Evolutionary conservation across 106 monocot species (phyloP), one percentile per base, ranked within the genome.

Genomic region (Amphibolis antarctica): DNA sequence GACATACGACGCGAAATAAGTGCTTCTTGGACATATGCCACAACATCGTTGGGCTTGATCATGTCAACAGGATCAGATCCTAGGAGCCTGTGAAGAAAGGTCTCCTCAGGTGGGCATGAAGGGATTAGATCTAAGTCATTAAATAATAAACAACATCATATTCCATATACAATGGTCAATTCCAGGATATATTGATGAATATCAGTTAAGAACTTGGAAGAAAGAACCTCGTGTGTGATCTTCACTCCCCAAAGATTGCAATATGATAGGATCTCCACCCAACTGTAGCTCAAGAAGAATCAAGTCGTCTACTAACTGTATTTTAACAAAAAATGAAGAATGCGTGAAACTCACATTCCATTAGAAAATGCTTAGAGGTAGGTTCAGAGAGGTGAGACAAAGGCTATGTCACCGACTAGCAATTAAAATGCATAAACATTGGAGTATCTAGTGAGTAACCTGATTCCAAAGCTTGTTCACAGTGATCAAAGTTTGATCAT

Each of bases 401-500:
- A 36, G 26, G 26, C 50, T 54, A 15, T 42, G 6, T 66, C 28
- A 46, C 18, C 12, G 19, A 46, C 4, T 58, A 17, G 19, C 21
- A 75, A 44, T 65, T 2, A 30, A 2, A 56, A 27, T 2, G 26
- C 17, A 53, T 68, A 29, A 55, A 21, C 44, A 68, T 29, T 17
- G 28, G 24, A 26, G 24, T 48, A 53, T 90, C 96, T 86, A 82
- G 96, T 12, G 24, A 26, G 24, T 48, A 53, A 98, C 96, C 90
- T 85, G 96, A 74, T 90, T 98, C 96, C 96, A 98, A 49, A 87
- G 82, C 75, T 75, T 90, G 69, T 98, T 98, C 48, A 85, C 42
- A 43, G 71, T 64, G 47, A 90, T 84, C 73, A 98, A 62, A 59
- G 73, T 78, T 27, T 80, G 65, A 69, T 90, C 86, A 68, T 98